Evolutionary conservation across 768 basidiomycete species (phyloP).

Genomic region (Collybia mongolica): DNA sequence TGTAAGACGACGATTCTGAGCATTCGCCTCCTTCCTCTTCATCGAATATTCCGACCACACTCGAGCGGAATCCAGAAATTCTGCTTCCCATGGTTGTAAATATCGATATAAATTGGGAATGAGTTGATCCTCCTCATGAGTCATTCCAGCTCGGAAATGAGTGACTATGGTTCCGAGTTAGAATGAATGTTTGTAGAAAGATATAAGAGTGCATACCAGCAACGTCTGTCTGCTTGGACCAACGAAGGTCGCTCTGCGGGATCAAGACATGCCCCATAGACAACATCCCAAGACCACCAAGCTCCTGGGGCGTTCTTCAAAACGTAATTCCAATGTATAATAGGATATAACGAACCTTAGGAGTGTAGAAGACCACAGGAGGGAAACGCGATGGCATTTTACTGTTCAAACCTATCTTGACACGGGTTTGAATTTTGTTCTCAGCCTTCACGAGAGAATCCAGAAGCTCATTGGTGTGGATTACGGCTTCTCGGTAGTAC

Average conservation of each 20-base stretch:
- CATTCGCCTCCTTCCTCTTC: conserved; percentile 99
- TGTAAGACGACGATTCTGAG: conserved; percentile 94
- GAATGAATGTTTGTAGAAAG: neutral
- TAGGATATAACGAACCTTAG: conserved; percentile 54
- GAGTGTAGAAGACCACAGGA: conserved; percentile 93
- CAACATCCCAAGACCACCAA: conserved; percentile 97
- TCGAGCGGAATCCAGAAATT: conserved; percentile 96
- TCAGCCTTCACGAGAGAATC: conserved; percentile 97
- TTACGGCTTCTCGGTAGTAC: conserved; percentile 96
- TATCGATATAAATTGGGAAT: conserved; percentile 98
- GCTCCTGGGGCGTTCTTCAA: conserved; percentile 49
- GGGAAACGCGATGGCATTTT: conserved; percentile 99
- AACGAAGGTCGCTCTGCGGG: conserved; percentile 94
- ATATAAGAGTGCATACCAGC: conserved; percentile 50
- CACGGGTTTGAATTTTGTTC: conserved; percentile 99
- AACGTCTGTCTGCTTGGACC: conserved; percentile 98
- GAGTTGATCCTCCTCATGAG: conserved; percentile 90
- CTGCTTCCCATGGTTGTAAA: conserved; percentile 95
- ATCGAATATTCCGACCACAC: conserved; percentile 99
- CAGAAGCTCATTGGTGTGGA: conserved; percentile 94
- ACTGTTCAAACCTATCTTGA: conserved; percentile 98
- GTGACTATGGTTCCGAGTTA: conserved; percentile 54
- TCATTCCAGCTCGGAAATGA: conserved; percentile 99
- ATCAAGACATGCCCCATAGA: conserved; percentile 99
- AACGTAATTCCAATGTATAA: neutral